Evolutionary conservation across 768 basidiomycete genomes (phyloP).

Genomic region (Coprinopsis sp.): DNA sequence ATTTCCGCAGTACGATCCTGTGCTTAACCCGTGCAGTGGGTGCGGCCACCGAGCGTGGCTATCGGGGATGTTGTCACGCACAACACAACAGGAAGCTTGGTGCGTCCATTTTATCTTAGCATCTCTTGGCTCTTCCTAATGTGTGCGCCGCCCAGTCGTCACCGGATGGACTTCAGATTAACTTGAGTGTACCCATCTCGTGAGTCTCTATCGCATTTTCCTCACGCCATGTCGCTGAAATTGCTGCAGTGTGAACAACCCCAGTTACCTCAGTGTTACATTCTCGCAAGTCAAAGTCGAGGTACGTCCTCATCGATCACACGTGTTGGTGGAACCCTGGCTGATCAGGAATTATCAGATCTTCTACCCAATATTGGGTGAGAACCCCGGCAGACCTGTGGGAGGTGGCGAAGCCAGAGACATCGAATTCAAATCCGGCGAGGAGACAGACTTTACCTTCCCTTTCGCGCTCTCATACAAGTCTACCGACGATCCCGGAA

Average conservation of each 20-base stretch:
- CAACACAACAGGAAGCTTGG: conserved; percentile 38
- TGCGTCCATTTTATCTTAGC: conserved; percentile 23
- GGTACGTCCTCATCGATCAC: conserved; percentile 28
- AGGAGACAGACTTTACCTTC: conserved; percentile 66
- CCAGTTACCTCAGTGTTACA: conserved; percentile 71
- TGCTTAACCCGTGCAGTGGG: conserved; percentile 48
- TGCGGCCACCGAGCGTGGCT: conserved; percentile 64
- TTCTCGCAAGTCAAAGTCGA: conserved; percentile 62
- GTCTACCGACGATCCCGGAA: conserved; percentile 45
- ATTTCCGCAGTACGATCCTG: neutral
- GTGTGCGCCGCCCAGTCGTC: no score
- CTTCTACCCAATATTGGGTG: conserved; percentile 71
- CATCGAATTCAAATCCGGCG: conserved; percentile 45
- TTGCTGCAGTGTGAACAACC: conserved; percentile 61
- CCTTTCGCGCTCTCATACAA: conserved; percentile 69
- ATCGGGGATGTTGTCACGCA: conserved; percentile 47
- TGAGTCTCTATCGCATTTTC: conserved; percentile 28
- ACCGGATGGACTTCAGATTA: conserved; percentile 46
- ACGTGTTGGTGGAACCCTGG: neutral
- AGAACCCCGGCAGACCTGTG: conserved; percentile 56
- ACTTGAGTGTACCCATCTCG: conserved; percentile 65
- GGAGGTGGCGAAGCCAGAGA: conserved; percentile 54
- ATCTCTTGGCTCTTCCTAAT: conserved; percentile 21
- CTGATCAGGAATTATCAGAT: conserved; percentile 37
- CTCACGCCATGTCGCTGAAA: neutral